Percentiles rank a stretch among this genome's conserved stretches.
Evolutionary conservation across 1,284 basidiomycete genomes (phyloP).

Genomic region (Dichomitus squalens): DNA sequence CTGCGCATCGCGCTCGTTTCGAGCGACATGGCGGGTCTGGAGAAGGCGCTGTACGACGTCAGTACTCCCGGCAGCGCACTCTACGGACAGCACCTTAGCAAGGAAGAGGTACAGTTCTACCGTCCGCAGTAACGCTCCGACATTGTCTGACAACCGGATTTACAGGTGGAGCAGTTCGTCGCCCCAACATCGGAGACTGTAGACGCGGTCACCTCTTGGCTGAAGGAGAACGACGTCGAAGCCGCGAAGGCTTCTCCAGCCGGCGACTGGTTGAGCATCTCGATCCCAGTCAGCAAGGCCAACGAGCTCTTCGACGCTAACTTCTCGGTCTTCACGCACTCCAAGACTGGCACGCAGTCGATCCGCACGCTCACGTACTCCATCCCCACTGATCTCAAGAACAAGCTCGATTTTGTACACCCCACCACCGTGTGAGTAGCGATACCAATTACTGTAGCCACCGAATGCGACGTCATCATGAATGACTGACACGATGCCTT

Average conservation of each 20-base stretch:
- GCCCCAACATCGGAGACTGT: conserved; percentile 39
- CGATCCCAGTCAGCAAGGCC: conserved; percentile 40
- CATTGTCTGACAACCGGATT: background rate
- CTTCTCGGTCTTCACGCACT: conserved; percentile 42
- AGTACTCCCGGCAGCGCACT: conserved; percentile 36
- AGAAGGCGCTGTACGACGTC: conserved; percentile 38
- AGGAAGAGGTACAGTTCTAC: conserved; percentile 34
- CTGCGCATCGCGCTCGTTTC: conserved; percentile 38
- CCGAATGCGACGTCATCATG: background rate
- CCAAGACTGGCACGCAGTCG: conserved; percentile 30
- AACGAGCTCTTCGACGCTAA: conserved; percentile 40
- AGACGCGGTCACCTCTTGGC: conserved; percentile 40
- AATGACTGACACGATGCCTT: background rate
- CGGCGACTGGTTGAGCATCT: conserved; percentile 46
- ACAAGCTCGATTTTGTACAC: conserved; percentile 42
- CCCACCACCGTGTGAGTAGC: conserved; percentile 38
- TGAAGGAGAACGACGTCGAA: conserved; percentile 39
- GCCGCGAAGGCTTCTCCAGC: conserved; percentile 34
- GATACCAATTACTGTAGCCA: background rate
- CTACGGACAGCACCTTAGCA: conserved; percentile 36
- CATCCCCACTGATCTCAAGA: conserved; percentile 39
- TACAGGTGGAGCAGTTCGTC: conserved; percentile 42
- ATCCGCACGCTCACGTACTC: conserved; percentile 46
- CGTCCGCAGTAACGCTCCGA: background rate
- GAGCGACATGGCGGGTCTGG: conserved; percentile 38